Conservation (phyloP, 176 grass and related monocot species). For the Lolium rigidum region DNA sequence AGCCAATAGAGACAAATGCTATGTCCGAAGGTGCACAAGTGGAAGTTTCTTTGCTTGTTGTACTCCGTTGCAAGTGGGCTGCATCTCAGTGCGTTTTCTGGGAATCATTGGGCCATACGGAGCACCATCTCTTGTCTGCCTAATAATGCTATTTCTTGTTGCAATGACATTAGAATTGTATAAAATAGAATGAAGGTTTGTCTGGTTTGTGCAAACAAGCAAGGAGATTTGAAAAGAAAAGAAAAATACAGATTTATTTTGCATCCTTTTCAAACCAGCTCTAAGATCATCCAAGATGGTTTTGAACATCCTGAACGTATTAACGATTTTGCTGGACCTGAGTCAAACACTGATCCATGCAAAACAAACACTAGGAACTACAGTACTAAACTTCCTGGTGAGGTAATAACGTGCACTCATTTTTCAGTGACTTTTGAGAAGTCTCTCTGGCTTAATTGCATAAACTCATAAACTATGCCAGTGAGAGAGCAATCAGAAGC, state of each 20-base stretch:
- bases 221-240: background rate
- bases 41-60: constrained; percentile 48
- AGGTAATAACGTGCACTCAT: background rate
- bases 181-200: background rate
- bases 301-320: constrained; percentile 8
- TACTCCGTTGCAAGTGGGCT: constrained; percentile 35
- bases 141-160: constrained; percentile 33
- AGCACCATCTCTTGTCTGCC: constrained; percentile 51
- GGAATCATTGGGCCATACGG: constrained; percentile 39
- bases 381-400: background rate
- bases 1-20: constrained; percentile 46
- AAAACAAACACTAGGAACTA: background rate
- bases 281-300: constrained; percentile 11
- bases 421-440: constrained; percentile 7
- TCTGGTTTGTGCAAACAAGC: constrained; percentile 12
- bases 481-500: constrained; percentile 1
- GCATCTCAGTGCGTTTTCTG: constrained; percentile 42
- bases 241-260: background rate
- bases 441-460: background rate
- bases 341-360: constrained; percentile 16
- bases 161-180: background rate
- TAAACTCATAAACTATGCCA: background rate
- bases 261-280: constrained; percentile 31
- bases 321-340: constrained; percentile 17
- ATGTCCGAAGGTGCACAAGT: constrained; percentile 35